These are phyloP conservation scores for Solanum bulbocastanum DNA, from an alignment of 257 asterid genomes.

Conservation along the genomic window DNA sequence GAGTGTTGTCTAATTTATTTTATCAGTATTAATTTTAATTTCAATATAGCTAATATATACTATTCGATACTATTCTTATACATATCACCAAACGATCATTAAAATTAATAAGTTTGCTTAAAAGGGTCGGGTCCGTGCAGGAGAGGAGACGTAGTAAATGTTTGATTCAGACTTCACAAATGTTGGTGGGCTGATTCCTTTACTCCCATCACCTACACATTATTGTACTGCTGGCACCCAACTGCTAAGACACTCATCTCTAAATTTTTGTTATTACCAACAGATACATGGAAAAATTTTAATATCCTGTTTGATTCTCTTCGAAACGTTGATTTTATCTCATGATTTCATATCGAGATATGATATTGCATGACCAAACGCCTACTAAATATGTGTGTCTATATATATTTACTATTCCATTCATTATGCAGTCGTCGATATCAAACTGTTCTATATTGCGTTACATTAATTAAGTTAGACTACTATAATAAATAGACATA, in stretches of 20 bases:
- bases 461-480: neutral
- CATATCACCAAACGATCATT: neutral
- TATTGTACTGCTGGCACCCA: neutral
- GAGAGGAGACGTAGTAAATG: neutral
- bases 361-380: fast-evolving
- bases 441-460: neutral
- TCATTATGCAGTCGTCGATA: neutral
- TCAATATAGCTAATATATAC: neutral
- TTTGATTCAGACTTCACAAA: neutral
- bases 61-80: neutral
- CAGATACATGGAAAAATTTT: neutral
- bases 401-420: neutral
- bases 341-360: fast-evolving
- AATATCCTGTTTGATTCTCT: neutral
- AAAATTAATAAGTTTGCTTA: neutral
- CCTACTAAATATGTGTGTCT: too few relatives aligned
- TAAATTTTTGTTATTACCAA: neutral
- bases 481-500: neutral
- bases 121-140: neutral
- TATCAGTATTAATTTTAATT: neutral
- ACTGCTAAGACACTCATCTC: neutral
- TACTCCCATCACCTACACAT: neutral
- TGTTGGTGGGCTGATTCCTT: neutral
- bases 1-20: neutral
- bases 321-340: too few relatives aligned